Evolutionary conservation across 2,329 filamentous ascomycete genomes (phyloP).

Genomic region (Pseudomassariella vexata): DNA sequence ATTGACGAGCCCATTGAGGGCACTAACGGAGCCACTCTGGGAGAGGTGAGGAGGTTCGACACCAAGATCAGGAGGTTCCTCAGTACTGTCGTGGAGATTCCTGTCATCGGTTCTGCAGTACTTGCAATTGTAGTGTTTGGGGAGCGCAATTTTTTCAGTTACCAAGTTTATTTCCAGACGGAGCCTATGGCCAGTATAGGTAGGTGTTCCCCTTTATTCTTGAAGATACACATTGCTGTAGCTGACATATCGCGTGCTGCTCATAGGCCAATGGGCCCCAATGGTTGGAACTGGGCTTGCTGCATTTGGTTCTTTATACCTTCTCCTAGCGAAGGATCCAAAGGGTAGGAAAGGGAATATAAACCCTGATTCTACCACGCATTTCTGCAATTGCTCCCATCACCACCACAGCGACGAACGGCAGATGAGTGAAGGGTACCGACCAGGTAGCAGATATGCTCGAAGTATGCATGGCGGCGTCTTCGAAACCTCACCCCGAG

Average conservation of each 20-base stretch:
- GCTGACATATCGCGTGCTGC: not conserved
- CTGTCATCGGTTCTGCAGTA: conserved; percentile 52
- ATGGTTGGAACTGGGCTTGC: conserved; percentile 54
- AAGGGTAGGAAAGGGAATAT: conserved; percentile 14
- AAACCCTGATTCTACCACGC: conserved; percentile 8
- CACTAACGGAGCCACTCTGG: conserved; percentile 48
- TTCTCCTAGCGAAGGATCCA: conserved; percentile 36
- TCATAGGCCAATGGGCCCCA: conserved; percentile 51
- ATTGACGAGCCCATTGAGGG: conserved; percentile 39
- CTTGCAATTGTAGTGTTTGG: conserved; percentile 55
- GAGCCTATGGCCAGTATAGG: conserved; percentile 58
- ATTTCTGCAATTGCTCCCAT: conserved; percentile 20
- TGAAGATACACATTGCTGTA: not conserved
- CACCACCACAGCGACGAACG: conserved; percentile 4
- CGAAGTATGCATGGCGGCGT: conserved; percentile 5
- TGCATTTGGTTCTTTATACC: conserved; percentile 51
- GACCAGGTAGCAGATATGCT: conserved; percentile 4
- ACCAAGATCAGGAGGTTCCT: conserved; percentile 47
- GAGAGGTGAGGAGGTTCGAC: conserved; percentile 49
- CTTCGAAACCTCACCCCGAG: conserved; percentile 1
- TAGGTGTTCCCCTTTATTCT: conserved; percentile 23
- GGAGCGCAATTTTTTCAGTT: conserved; percentile 59
- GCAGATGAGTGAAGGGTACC: not conserved
- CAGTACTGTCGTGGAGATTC: conserved; percentile 46
- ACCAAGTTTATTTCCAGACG: conserved; percentile 49